Conservation (phyloP, 2,329 filamentous ascomycete genomes). For the Microdochium nivale region DNA sequence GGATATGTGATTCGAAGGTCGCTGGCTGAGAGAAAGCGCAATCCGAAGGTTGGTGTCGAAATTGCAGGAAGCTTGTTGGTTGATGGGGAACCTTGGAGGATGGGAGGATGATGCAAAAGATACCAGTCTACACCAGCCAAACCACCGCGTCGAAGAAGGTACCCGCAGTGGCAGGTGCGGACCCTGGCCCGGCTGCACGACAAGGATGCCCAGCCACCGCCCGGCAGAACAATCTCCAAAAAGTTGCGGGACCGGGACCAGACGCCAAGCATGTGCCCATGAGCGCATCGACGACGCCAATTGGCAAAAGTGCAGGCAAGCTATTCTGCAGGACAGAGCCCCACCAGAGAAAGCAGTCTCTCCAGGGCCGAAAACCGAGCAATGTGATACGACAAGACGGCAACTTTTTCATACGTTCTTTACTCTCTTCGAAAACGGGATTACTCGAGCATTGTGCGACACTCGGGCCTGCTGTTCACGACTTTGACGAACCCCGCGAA, state of each 20-base stretch:
- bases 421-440: no score
- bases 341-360: slow-evolving; percentile 10
- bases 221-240: slow-evolving; percentile 36
- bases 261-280: neutral
- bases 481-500: neutral
- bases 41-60: neutral
- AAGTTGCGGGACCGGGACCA: slow-evolving; percentile 4
- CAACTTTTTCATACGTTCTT: neutral
- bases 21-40: neutral
- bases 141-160: neutral
- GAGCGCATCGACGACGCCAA: neutral
- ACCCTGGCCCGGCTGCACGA: neutral
- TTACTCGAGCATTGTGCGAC: no score
- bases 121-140: slow-evolving; percentile 4
- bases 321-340: slow-evolving; percentile 7
- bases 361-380: slow-evolving; percentile 1
- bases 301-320: neutral
- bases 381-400: neutral
- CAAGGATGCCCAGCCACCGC: slow-evolving; percentile 28
- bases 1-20: neutral
- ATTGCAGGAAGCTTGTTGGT: neutral
- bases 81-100: no score
- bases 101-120: neutral
- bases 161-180: slow-evolving; percentile 1
- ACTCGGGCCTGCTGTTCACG: neutral